Conservation (phyloP, 768 basidiomycete species). For the Tylopilus intermedius region DNA sequence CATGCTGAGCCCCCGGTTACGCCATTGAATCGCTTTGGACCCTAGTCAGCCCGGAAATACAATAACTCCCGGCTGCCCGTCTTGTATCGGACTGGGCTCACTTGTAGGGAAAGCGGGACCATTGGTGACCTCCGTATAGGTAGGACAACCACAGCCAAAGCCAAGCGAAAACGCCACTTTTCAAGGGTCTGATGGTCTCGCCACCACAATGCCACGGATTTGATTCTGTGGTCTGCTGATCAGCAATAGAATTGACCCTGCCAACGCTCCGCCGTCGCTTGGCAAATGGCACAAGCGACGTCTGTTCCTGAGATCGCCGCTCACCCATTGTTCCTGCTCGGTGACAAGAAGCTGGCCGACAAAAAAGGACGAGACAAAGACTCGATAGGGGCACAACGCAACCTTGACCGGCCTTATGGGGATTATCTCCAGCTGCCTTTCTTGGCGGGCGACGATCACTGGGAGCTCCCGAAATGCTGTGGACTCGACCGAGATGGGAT, state of each 20-base stretch:
- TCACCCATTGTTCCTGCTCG: neutral
- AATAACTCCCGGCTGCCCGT: neutral
- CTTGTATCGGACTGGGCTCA: neutral
- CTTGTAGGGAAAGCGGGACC: no score
- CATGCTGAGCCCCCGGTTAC: neutral
- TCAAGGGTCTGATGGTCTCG: neutral
- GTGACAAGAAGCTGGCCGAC: no score
- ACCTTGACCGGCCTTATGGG: neutral
- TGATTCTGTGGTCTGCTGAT: neutral
- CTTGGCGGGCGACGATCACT: constrained; percentile 2
- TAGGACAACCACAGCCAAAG: no score
- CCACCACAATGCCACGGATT: no score
- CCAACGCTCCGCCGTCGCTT: neutral
- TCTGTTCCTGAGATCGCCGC: neutral
- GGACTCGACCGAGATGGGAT: neutral
- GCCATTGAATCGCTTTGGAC: no score
- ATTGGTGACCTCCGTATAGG: no score
- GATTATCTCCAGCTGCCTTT: constrained; percentile 2
- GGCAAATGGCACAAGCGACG: neutral
- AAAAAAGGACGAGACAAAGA: neutral
- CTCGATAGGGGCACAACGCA: neutral
- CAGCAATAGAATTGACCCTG: neutral
- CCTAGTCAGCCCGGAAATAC: neutral
- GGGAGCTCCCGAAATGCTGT: constrained; percentile 6
- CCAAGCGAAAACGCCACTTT: neutral